Base-by-base conservation (phyloP, 768 basidiomycete species). In the Leucogyrophana mollusca region DNA sequence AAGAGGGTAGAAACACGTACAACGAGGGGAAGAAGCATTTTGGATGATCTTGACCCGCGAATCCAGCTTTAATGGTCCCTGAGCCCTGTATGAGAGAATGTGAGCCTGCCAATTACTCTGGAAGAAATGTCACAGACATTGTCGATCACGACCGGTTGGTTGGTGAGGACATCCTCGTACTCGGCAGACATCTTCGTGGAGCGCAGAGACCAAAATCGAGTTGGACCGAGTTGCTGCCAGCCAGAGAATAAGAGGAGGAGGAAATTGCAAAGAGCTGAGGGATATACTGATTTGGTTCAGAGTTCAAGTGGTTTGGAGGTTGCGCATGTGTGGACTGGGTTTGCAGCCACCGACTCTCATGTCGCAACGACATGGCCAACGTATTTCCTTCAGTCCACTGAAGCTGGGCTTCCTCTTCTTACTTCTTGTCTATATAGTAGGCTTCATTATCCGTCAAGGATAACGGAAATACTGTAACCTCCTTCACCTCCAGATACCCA, bases 1-100 rank as follows among this genome's bases (percentile, higher is more conserved):
- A 71, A 66, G 66, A 59, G 67, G 53, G 3, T 34, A 11, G 9
- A 53, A 55, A 60, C 61, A 83, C 93, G 73, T 71, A 96, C 94
- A 93, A 97, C 54, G 94, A 96, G 52, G 96, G 94, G 61, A 98
- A 98, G 78, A 94, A 98, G 65, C 94, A 97, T 80, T 96, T 96
- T 34, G 96, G 96, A 64, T 96, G 94, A 69, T 97, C 95, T 69
- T 97, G 90, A 37, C 96, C 96, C 44, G 96, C 96, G 64, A 99
- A 99, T 33, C 96, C 96, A 50, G 96, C 96, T 69, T 98, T 99
- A 66, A 99, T 95, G 18, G 92, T 93, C 22, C 96, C 96, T 46
- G 95, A 96, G 51, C 96, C 96, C 93, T 98, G 65, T n/a, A 48
- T 40, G 25, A 40, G 47, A 44, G 49, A 51, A 47, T 53, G 53